Base-by-base conservation (phyloP, 2,329 filamentous ascomycete species). In the Macrophomina phaseolina region DNA sequence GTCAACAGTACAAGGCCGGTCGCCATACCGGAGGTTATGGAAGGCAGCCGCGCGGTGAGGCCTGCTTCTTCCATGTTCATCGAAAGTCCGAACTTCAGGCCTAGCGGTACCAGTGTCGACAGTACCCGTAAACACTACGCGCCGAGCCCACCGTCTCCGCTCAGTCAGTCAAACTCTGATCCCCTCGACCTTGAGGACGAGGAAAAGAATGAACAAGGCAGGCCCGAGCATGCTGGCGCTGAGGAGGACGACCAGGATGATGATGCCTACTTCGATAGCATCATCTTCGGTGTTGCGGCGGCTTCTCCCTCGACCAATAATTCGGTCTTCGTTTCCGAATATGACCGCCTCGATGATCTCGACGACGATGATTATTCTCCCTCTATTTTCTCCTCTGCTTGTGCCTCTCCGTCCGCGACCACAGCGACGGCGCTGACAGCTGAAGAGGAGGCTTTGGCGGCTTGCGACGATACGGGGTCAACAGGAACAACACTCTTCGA, bases 131-230 rank as follows among this genome's bases (percentile, higher is more conserved):
- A 70, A 61, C 71, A 75, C 30, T 76, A 77, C 66, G 66, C 75
- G 8, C 77, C 79, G 0, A 68, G 77, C 5, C 74, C 76, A 9
- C 77, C 78, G 1, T 79, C 78, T 1, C 78, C 79, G 1, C 72
- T 81, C 9, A 76, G 78, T 3, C 70, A 80, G 1, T 80, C 76
- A n/a, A 81, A 81, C 67, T 82, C 81, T 69, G 80, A 81, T 66
- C 77, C 77, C 9, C 74, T 82, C 32, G 80, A 81, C 60, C 63
- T 73, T 2, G 78, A 81, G 48, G 77, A 78, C 23, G 72, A 74
- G 11, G 45, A 40, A 4, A 28, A 46, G 5, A 42, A 23, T 2
- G 23, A 36, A 32, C n/a, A 16, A 5, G 4, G n/a, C 40, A 11
- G 42, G 7, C 28, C 16, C 11, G 5, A 32, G 12, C 1, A 23